These are phyloP conservation scores for Cladosporium sp. DNA, from an alignment of 2,329 filamentous ascomycete species.

Conservation along the genomic window DNA sequence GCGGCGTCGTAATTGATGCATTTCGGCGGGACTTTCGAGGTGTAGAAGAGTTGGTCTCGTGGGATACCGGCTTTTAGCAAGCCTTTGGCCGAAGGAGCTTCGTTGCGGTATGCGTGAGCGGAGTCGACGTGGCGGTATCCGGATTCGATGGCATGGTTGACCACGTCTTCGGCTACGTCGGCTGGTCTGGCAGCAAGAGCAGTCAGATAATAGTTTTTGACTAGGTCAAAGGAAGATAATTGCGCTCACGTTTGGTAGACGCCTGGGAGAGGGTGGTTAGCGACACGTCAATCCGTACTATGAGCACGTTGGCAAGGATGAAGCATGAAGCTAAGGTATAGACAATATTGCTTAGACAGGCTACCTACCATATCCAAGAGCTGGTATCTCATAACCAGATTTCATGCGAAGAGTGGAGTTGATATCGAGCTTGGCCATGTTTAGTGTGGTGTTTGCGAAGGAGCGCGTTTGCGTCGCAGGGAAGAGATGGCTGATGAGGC, in stretches of 20 bases:
- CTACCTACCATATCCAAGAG: slow-evolving; percentile 55
- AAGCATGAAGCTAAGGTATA: too few relatives aligned
- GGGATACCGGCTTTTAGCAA: slow-evolving; percentile 49
- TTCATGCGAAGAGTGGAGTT: slow-evolving; percentile 49
- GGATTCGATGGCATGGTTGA: slow-evolving; percentile 50
- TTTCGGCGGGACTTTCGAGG: slow-evolving; percentile 53
- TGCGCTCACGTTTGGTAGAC: slow-evolving; percentile 33
- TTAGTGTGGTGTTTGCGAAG: slow-evolving; percentile 13
- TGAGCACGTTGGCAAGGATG: too few relatives aligned
- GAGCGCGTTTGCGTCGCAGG: not conserved
- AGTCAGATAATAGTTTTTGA: not conserved
- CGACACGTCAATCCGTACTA: too few relatives aligned
- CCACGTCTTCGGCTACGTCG: slow-evolving; percentile 53
- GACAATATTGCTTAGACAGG: too few relatives aligned
- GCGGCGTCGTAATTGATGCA: slow-evolving; percentile 59
- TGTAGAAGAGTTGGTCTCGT: slow-evolving; percentile 57
- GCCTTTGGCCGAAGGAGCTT: slow-evolving; percentile 50
- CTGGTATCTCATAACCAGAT: slow-evolving; percentile 58
- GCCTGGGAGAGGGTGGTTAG: slow-evolving; percentile 15
- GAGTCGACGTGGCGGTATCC: slow-evolving; percentile 60
- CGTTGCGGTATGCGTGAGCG: slow-evolving; percentile 55
- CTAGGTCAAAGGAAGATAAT: too few relatives aligned
- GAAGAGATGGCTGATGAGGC: not conserved
- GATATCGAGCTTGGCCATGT: slow-evolving; percentile 43
- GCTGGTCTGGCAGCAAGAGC: slow-evolving; percentile 44